These are phyloP conservation scores for Picochlorum sp. DNA, from an alignment of 139 green algal genomes.

Conservation along the genomic window DNA sequence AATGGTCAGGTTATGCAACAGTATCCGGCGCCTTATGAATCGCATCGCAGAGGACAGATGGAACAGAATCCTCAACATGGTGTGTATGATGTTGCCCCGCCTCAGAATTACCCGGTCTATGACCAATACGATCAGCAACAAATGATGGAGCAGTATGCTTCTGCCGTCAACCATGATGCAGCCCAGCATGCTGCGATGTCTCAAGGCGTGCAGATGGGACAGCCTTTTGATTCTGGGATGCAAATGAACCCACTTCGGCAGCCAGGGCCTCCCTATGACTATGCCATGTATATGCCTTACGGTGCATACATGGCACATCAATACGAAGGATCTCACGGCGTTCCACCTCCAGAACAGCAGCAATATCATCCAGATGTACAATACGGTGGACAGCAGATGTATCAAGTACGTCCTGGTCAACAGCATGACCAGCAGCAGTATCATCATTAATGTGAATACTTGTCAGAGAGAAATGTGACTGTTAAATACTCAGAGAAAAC, in stretches of 20 bases:
- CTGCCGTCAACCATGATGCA: slow-evolving; percentile 14
- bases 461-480: too few species aligned
- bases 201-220: slow-evolving; percentile 1
- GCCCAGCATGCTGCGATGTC: slow-evolving; percentile 6
- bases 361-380: background rate
- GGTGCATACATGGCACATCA: background rate
- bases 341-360: background rate
- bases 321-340: background rate
- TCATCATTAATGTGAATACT: background rate
- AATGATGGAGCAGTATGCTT: slow-evolving; percentile 12
- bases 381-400: background rate
- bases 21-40: too few species aligned
- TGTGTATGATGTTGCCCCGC: too few species aligned
- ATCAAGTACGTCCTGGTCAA: background rate
- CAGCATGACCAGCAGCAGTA: background rate
- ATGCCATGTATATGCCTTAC: slow-evolving; percentile 14
- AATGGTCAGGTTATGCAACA: background rate
- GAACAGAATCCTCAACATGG: too few species aligned
- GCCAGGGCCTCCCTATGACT: slow-evolving; percentile 3
- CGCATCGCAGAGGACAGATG: too few species aligned
- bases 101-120: too few species aligned
- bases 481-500: background rate
- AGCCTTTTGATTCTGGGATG: background rate
- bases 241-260: slow-evolving; percentile 3
- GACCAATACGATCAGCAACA: slow-evolving; percentile 12